Percentiles rank a stretch among this genome's conserved stretches.
Conservation (phyloP, 2,329 filamentous ascomycete genomes). For the Neofusicoccum laricinum region DNA sequence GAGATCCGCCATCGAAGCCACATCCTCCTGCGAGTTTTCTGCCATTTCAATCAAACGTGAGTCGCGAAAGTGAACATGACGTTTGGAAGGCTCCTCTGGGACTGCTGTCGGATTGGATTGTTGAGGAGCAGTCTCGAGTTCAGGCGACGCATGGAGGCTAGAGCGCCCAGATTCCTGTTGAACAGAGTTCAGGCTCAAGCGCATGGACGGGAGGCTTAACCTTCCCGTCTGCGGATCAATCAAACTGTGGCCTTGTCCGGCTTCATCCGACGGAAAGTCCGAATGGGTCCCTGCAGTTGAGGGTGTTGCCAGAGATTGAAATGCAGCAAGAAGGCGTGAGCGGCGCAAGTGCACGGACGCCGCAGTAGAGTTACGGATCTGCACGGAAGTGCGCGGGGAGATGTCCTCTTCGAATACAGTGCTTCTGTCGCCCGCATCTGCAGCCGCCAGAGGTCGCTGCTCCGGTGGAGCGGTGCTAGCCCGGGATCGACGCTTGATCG, state of each 20-base stretch:
- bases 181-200: slow-evolving; percentile 5
- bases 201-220: slow-evolving; percentile 16
- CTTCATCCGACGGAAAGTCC: background rate
- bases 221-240: slow-evolving; percentile 4
- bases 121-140: background rate
- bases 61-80: slow-evolving; percentile 43
- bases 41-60: slow-evolving; percentile 54
- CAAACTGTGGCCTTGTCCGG: background rate
- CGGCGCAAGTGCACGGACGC: slow-evolving; percentile 44
- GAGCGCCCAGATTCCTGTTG: slow-evolving; percentile 28
- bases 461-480: background rate
- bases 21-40: slow-evolving; percentile 36
- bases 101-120: background rate
- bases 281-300: slow-evolving; percentile 21
- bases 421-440: background rate
- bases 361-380: slow-evolving; percentile 10
- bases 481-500: slow-evolving; percentile 2
- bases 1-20: slow-evolving; percentile 65
- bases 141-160: slow-evolving; percentile 30
- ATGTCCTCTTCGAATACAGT: slow-evolving; percentile 11
- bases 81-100: background rate
- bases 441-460: background rate
- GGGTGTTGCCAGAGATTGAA: slow-evolving; percentile 36
- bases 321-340: slow-evolving; percentile 50
- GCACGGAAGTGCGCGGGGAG: slow-evolving; percentile 8